phyloP scores from a whole-genome alignment of 2,329 filamentous ascomycete genomes.

The Massarina eburnea region DNA sequence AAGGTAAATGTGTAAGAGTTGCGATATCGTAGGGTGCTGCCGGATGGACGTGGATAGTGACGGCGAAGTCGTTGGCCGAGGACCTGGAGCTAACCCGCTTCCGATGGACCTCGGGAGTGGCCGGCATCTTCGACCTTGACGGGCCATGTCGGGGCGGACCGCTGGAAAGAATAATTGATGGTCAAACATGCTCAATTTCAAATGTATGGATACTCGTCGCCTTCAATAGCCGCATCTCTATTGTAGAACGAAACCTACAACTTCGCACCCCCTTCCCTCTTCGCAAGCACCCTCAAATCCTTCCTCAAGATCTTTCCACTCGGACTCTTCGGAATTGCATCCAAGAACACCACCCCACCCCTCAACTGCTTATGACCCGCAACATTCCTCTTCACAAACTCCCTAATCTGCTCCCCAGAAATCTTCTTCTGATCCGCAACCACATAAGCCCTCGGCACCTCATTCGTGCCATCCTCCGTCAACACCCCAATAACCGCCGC shows the following conservation, averaged over 20 bases:
- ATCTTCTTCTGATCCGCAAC: constrained; percentile 40
- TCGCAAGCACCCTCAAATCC: constrained; percentile 37
- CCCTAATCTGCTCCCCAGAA: constrained; percentile 32
- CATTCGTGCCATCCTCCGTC: constrained; percentile 39
- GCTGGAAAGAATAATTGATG: background rate
- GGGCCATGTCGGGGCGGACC: background rate
- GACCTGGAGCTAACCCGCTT: background rate
- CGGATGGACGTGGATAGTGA: constrained; percentile 26
- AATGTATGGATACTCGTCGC: background rate
- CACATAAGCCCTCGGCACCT: constrained; percentile 48
- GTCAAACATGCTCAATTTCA: too few relatives aligned
- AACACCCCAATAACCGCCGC: constrained; percentile 50
- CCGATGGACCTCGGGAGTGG: constrained; percentile 1
- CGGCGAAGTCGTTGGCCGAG: constrained; percentile 21
- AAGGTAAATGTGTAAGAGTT: constrained; percentile 8
- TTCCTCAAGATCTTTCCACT: constrained; percentile 42
- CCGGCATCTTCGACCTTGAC: background rate
- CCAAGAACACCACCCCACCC: constrained; percentile 41
- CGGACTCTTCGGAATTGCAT: constrained; percentile 41
- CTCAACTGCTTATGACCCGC: constrained; percentile 40
- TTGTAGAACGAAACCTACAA: constrained; percentile 14
- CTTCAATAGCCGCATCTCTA: background rate
- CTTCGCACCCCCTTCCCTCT: constrained; percentile 30
- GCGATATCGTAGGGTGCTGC: constrained; percentile 24
- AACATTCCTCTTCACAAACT: constrained; percentile 35